Base-by-base conservation (phyloP, 140 eudicot genomes). In the Ambrosia hybrid region DNA sequence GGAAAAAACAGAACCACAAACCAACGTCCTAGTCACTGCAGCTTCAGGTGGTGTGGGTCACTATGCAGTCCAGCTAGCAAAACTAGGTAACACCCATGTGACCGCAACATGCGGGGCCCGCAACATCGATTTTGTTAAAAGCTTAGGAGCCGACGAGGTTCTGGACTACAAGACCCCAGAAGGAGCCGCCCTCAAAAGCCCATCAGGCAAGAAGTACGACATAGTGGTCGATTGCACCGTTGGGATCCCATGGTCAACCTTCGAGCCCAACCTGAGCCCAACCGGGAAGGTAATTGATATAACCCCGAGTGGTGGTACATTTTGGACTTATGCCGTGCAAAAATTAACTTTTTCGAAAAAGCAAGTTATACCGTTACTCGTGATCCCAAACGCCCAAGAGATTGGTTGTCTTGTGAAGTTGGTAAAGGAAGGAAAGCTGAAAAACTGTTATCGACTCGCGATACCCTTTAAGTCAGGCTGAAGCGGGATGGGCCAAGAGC, bases 31-130 rank as follows among this genome's bases (percentile, higher is more conserved):
- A 1, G 67, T 90, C 57, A 90, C 96, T 0, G 95, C 91, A 0
- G 96, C 84, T 3, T 90, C 96, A 2, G 96, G 96, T 5, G 95
- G 96, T 0, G 96, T 90, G 16, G 96, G 96, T 36, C 96, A 90
- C 75, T 87, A 83, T 3, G 95, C 91, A 4, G 95, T 90, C 51
- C 96, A 90, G 69, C 70, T 90, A 12, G 96, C 95, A 1, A 90
- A 90, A 64, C 79, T 87, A 0, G 91, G 95, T 6, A 90, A 90
- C 81, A 81, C 84, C 1, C 95, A 87, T 13, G 89, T 90, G 5
- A 90, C 96, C 0, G 95, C 91, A 26, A 90, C 96, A 0, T 90
- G 96, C 57, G 96, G 96, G 59, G 88, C 95, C 43, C 95, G 96
- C 52, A 90, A 90, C 82, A 21, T 90, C 1, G 89, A 90, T 3